phyloP scores from a whole-genome alignment of 208 protist genomes.

The Lotmaria passim region DNA sequence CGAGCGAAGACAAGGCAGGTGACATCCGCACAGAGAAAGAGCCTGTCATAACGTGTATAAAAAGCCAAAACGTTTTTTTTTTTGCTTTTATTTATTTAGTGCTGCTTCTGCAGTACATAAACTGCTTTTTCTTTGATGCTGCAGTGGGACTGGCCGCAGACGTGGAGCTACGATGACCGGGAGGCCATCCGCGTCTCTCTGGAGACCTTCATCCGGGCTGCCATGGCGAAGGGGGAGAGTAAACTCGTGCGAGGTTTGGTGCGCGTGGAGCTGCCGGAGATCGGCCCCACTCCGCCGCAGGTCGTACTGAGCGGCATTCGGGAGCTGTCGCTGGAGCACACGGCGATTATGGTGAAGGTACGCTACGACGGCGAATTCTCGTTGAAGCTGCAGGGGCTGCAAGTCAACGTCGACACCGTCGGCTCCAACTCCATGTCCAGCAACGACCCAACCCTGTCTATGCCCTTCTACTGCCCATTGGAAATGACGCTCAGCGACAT shows the following conservation, averaged over 20 bases:
- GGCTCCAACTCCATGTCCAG: conserved; percentile 43
- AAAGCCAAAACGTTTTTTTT: too few species aligned
- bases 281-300: conserved; percentile 77
- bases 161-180: conserved; percentile 63
- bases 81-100: not conserved
- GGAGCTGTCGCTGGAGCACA: conserved; percentile 76
- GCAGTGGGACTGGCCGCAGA: conserved; percentile 86
- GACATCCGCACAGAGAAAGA: too few species aligned
- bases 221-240: conserved; percentile 71
- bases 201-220: conserved; percentile 70
- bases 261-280: conserved; percentile 70
- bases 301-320: conserved; percentile 77
- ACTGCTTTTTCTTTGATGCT: conserved; percentile 68
- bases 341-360: conserved; percentile 81
- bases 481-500: conserved; percentile 87
- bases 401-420: conserved; percentile 89
- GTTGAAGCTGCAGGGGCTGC: conserved; percentile 74
- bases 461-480: conserved; percentile 89
- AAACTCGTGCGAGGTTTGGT: conserved; percentile 79
- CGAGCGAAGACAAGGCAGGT: too few species aligned
- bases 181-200: conserved; percentile 75
- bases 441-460: conserved; percentile 72
- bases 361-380: conserved; percentile 84
- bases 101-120: not conserved
- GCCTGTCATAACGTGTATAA: too few species aligned